phyloP scores from a whole-genome alignment of 106 monocot genomes.

The Phalaenopsis equestris region DNA sequence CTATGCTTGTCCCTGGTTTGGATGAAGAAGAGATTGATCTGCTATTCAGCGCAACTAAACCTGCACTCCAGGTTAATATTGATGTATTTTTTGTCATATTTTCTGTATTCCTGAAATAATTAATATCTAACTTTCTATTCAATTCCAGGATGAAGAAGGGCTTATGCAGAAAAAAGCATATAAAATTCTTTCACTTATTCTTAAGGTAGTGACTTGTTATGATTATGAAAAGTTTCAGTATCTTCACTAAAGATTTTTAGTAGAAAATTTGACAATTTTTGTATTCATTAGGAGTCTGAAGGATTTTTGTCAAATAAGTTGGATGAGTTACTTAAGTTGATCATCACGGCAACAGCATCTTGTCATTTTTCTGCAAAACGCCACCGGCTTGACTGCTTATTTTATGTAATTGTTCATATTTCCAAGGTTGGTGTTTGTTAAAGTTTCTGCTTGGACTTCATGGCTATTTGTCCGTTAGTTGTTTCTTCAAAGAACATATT shows the following conservation, averaged over 20 bases:
- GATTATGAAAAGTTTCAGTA: not conserved
- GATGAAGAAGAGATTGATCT: conserved; percentile 45
- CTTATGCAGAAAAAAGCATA: conserved; percentile 91
- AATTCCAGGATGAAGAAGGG: conserved; percentile 58
- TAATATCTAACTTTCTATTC: not conserved
- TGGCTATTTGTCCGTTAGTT: not conserved
- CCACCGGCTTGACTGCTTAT: conserved; percentile 75
- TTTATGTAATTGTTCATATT: conserved; percentile 55
- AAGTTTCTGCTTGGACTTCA: not conserved
- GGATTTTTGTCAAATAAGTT: conserved; percentile 54
- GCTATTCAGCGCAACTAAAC: conserved; percentile 57
- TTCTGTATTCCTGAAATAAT: not conserved
- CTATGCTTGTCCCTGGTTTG: conserved; percentile 71
- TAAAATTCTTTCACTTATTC: conserved; percentile 75
- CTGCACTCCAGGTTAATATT: conserved; percentile 49
- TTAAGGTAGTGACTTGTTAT: conserved; percentile 45
- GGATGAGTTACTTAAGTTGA: conserved; percentile 47
- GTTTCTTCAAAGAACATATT: conserved; percentile 26
- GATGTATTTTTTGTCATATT: conserved; percentile 4
- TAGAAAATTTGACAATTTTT: not conserved
- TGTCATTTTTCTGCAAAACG: conserved; percentile 87
- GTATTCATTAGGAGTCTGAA: conserved; percentile 37
- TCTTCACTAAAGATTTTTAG: not conserved
- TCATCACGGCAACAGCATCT: conserved; percentile 47
- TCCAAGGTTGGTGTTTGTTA: conserved; percentile 43